phyloP scores from a whole-genome alignment of 108 stramenopile genomes.

The Skeletonema potamos region DNA sequence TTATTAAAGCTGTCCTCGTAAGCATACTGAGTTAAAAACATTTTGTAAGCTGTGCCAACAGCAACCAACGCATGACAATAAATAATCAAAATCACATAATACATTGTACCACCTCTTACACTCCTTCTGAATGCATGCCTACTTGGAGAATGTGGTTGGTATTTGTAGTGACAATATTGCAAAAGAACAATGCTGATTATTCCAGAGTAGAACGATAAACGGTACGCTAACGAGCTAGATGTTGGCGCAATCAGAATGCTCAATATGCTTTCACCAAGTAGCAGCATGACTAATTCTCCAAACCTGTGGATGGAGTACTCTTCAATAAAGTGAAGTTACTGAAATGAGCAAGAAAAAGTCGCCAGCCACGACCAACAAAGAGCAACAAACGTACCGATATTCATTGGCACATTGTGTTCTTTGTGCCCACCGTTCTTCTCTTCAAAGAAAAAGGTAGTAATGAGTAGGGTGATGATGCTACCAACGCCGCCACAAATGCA shows the following conservation, averaged over 20 bases:
- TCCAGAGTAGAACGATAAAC: slow-evolving; percentile 50
- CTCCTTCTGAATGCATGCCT: slow-evolving; percentile 52
- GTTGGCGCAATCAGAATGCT: slow-evolving; percentile 54
- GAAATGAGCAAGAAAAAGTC: background rate
- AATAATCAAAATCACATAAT: slow-evolving; percentile 23
- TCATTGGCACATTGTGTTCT: slow-evolving; percentile 29
- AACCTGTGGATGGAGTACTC: slow-evolving; percentile 67
- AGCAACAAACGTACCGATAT: background rate
- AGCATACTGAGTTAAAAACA: slow-evolving; percentile 44
- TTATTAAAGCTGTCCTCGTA: background rate
- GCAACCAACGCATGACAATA: slow-evolving; percentile 46
- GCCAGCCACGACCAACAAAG: background rate
- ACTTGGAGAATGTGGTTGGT: slow-evolving; percentile 53
- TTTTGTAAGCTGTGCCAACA: slow-evolving; percentile 51
- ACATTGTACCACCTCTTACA: slow-evolving; percentile 18
- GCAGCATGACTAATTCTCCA: slow-evolving; percentile 74
- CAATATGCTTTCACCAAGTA: slow-evolving; percentile 71
- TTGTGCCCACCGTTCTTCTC: slow-evolving; percentile 41
- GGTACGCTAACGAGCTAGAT: slow-evolving; percentile 18
- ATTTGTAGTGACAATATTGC: slow-evolving; percentile 53
- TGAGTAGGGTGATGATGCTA: background rate
- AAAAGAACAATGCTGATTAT: slow-evolving; percentile 47
- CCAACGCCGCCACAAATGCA: slow-evolving; percentile 1
- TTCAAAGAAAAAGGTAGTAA: slow-evolving; percentile 20
- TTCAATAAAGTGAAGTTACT: slow-evolving; percentile 5